phyloP scores from a whole-genome alignment of 305 asterid genomes.

The Fraxinus greggii region DNA sequence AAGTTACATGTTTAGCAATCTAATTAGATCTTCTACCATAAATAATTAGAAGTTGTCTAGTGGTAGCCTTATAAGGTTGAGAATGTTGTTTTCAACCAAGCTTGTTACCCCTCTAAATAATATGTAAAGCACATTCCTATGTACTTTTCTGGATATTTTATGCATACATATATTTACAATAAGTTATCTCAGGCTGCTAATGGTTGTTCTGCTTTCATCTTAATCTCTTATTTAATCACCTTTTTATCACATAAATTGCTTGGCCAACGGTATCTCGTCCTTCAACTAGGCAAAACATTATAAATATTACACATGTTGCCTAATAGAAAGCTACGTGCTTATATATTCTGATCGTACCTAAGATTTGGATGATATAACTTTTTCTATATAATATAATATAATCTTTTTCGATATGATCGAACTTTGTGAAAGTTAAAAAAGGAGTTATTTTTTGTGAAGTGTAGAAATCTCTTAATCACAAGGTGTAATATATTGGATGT shows the following conservation, averaged over 20 bases:
- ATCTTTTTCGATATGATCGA: not conserved
- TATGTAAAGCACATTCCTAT: not conserved
- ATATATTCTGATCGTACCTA: not conserved
- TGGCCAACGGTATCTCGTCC: not conserved
- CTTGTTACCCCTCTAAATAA: not conserved
- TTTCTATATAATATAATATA: not conserved
- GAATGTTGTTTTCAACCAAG: not conserved
- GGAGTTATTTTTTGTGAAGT: not conserved
- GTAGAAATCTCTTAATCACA: not conserved
- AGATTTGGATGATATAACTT: not conserved
- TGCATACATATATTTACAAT: not conserved
- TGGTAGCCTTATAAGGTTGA: not conserved
- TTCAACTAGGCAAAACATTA: not conserved
- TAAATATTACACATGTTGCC: not conserved
- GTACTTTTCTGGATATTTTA: not conserved
- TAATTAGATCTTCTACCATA: not conserved
- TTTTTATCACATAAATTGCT: not conserved
- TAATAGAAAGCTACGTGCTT: not conserved
- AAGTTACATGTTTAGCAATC: not conserved
- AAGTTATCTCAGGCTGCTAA: not conserved
- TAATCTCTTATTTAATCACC: not conserved
- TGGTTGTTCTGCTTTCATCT: not conserved
- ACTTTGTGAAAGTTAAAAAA: not conserved
- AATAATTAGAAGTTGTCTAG: not conserved
- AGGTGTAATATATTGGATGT: not conserved